These are phyloP conservation scores for Colletotrichum somersetense DNA, from an alignment of 2,329 filamentous ascomycete species.

Conservation along the genomic window DNA sequence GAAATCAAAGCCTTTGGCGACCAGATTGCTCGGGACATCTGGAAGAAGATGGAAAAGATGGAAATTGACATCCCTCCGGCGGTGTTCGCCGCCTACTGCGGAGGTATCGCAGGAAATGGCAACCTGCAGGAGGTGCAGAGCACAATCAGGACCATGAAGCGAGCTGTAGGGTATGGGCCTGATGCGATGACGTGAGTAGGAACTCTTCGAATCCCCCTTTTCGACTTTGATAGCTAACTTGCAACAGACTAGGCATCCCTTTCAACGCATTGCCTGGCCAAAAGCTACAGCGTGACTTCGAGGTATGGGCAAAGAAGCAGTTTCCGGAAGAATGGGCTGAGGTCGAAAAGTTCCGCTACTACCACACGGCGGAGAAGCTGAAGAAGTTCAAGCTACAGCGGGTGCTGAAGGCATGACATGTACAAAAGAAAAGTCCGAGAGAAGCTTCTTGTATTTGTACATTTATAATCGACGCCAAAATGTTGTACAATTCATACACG, in stretches of 20 bases:
- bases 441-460: conserved; percentile 43
- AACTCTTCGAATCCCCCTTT: background rate
- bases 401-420: conserved; percentile 61
- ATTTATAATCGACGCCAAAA: conserved; percentile 42
- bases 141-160: conserved; percentile 75
- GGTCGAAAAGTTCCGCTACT: conserved; percentile 67
- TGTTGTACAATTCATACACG: conserved; percentile 46
- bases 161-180: conserved; percentile 75
- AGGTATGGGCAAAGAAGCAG: conserved; percentile 77
- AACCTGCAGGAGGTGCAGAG: conserved; percentile 76
- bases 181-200: conserved; percentile 77
- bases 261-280: conserved; percentile 80
- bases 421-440: conserved; percentile 48
- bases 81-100: conserved; percentile 83
- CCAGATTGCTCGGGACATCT: conserved; percentile 74
- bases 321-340: conserved; percentile 79
- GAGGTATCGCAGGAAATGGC: conserved; percentile 79
- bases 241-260: conserved; percentile 75
- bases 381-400: conserved; percentile 64
- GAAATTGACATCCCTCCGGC: conserved; percentile 81
- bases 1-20: conserved; percentile 72
- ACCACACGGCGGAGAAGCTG: conserved; percentile 58
- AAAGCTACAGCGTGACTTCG: conserved; percentile 75
- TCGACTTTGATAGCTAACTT: conserved; percentile 13
- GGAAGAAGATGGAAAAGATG: conserved; percentile 77